phyloP scores from a whole-genome alignment of 371 early-diverging fungal species.

The Encephalitozoon romaleae region DNA sequence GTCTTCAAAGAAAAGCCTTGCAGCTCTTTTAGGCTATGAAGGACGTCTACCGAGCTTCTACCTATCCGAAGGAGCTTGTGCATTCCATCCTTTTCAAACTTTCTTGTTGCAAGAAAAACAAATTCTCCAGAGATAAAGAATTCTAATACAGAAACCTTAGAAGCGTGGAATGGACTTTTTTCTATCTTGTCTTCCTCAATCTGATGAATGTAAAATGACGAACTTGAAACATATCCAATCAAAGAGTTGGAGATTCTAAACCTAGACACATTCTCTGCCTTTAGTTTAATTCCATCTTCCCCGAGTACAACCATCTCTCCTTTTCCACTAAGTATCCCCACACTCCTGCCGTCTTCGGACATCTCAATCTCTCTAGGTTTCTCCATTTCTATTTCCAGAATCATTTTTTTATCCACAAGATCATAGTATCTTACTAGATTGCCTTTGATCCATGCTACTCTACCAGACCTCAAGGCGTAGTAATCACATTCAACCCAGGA shows the following conservation, averaged over 20 bases:
- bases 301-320: conserved; percentile 23
- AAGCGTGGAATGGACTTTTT: neutral
- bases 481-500: conserved; percentile 25
- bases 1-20: neutral
- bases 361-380: conserved; percentile 44
- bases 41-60: neutral
- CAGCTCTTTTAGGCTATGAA: neutral
- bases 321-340: conserved; percentile 20
- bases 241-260: conserved; percentile 28
- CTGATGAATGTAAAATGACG: conserved; percentile 7
- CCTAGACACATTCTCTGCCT: conserved; percentile 10
- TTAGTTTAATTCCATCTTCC: neutral
- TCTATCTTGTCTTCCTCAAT: neutral
- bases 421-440: conserved; percentile 25
- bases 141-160: neutral
- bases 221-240: conserved; percentile 37
- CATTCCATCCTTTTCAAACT: conserved; percentile 5
- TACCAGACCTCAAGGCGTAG: conserved; percentile 34
- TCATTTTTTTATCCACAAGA: conserved; percentile 3
- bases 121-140: conserved; percentile 1
- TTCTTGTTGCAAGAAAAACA: conserved; percentile 11
- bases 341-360: conserved; percentile 27
- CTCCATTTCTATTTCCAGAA: conserved; percentile 10
- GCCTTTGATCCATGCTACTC: conserved; percentile 21
- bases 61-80: neutral